Conservation (phyloP, 305 asterid genomes). For the Solanum aculeatissimum region DNA sequence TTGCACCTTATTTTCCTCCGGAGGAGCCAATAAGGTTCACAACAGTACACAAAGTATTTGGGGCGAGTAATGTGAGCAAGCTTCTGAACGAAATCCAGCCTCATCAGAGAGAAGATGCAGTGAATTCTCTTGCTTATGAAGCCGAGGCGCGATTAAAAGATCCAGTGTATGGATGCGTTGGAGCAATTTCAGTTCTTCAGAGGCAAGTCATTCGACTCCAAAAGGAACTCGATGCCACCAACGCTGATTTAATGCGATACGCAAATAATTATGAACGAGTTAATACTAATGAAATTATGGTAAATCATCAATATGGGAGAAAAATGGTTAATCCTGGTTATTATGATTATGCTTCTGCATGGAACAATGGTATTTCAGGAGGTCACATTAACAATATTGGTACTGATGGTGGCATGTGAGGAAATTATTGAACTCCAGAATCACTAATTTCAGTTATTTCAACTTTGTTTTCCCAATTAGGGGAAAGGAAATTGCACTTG, state of each 20-base stretch:
- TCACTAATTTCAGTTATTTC: not conserved
- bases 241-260: conserved; percentile 48
- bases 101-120: conserved; percentile 56
- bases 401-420: conserved; percentile 3
- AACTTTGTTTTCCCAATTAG: not conserved
- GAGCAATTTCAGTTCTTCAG: conserved; percentile 63
- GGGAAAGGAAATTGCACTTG: not conserved
- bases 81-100: conserved; percentile 47
- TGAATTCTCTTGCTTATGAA: conserved; percentile 58
- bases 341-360: not conserved
- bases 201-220: conserved; percentile 48
- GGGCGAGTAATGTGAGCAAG: conserved; percentile 69
- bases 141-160: conserved; percentile 62
- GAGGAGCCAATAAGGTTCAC: conserved; percentile 55
- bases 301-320: conserved; percentile 5
- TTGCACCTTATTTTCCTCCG: conserved; percentile 58
- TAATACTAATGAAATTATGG: not conserved
- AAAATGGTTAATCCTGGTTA: conserved; percentile 3
- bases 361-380: conserved; percentile 10
- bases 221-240: conserved; percentile 49
- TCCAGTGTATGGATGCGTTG: conserved; percentile 68
- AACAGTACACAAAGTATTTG: conserved; percentile 63
- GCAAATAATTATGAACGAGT: not conserved
- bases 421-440: not conserved
- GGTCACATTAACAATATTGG: not conserved